Evolutionary conservation across 345 rosid genomes (phyloP).

Genomic region (Streptanthus diversifolius): DNA sequence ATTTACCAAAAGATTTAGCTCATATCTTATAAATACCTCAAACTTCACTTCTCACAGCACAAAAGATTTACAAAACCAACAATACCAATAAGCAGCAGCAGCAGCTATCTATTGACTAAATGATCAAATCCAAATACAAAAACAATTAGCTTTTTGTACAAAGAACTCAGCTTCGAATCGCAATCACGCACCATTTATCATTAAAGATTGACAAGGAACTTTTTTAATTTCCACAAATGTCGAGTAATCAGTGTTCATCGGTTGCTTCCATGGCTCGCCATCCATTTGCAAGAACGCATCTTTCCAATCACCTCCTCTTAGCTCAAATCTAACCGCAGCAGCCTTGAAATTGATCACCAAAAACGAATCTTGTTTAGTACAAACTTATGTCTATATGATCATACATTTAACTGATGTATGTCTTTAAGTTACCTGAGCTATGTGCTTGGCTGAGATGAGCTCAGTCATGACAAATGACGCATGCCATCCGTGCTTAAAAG

Average conservation of each 20-base stretch:
- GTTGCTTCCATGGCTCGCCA: slow-evolving; percentile 98
- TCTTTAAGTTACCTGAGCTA: slow-evolving; percentile 68
- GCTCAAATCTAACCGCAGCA: slow-evolving; percentile 80
- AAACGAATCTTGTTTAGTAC: neutral
- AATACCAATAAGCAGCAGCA: neutral
- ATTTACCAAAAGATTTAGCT: neutral
- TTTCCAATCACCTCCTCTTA: slow-evolving; percentile 91
- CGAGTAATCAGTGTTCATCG: slow-evolving; percentile 61
- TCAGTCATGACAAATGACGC: slow-evolving; percentile 97
- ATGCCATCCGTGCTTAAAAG: slow-evolving; percentile 96
- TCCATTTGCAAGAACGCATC: slow-evolving; percentile 95
- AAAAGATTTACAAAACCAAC: slow-evolving; percentile 17
- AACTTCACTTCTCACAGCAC: slow-evolving; percentile 22
- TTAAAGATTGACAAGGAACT: slow-evolving; percentile 63
- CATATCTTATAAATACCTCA: slow-evolving; percentile 12
- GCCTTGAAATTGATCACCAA: slow-evolving; percentile 44
- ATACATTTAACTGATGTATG: neutral
- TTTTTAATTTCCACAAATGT: slow-evolving; percentile 77
- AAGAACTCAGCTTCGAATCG: slow-evolving; percentile 20
- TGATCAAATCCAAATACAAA: slow-evolving; percentile 20
- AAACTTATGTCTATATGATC: neutral
- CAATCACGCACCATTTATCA: slow-evolving; percentile 55
- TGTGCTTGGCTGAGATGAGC: slow-evolving; percentile 87
- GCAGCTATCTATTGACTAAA: slow-evolving; percentile 19
- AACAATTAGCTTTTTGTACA: slow-evolving; percentile 25